Base-by-base conservation (phyloP, 164 flowering plant species). In the grape (Vitis vinifera) region DNA sequence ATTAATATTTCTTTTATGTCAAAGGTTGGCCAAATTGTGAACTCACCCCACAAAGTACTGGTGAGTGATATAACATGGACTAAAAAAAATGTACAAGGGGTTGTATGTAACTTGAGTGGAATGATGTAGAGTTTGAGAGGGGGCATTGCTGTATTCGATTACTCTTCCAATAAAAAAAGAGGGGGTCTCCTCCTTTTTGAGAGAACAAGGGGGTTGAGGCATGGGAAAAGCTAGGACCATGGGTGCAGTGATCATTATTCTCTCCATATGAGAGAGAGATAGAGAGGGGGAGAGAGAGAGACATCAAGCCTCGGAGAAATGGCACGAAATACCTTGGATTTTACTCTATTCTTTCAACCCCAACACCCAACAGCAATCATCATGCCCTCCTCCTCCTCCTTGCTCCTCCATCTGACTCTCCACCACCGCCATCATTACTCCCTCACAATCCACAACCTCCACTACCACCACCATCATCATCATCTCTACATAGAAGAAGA, bases 301-400 rank as follows among this genome's bases (percentile, higher is more conserved):
- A 37, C 27, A 51, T 50, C 29, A 16, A 19, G 13, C 3, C 9
- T 6, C 6, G 6, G 9, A 16, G 59, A 31, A 58, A 69, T 68
- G 72, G 75, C 77, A 72, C 75, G 65, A 66, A 78, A 66, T 60
- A 71, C 52, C 37, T 79, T 70, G 85, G 71, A 79, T 63, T 75
- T 75, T 77, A 68, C 63, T 65, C 66, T 56, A 66, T 59, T n/a
- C 58, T 47, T 76, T 78, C 75, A 77, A 72, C 78, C 19, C 19
- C 55, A 59, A n/a, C 63, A 70, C 66, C 75, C 79, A 80, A 77
- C 85, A 79, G 68, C 75, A 79, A 81, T 81, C 75, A 79, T 79
- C 81, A 81, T 81, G 81, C 44, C 85, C 61, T 77, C 82, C 70
- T 52, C 71, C 53, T 63, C 67, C 75, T 71, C 75, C 78, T 71